Base-by-base conservation (phyloP, 164 flowering plant genomes). In the Saururus chinensis region DNA sequence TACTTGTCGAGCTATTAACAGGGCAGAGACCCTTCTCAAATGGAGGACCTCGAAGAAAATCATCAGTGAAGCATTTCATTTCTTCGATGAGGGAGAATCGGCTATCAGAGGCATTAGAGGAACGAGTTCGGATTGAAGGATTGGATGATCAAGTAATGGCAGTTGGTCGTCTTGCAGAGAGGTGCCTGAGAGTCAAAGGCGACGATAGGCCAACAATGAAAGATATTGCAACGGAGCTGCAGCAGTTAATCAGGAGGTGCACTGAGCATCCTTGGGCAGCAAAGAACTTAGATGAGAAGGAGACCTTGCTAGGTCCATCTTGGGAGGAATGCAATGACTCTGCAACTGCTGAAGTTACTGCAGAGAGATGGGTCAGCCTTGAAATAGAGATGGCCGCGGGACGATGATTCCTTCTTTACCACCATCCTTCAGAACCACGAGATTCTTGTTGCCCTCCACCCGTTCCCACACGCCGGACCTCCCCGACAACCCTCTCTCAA, bases 171-270 rank as follows among this genome's bases (percentile, higher is more conserved):
- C 59, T 63, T 20, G 59, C 59, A 0, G 16, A 22, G 59, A 63
- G 30, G 52, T 63, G 66, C 30, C 41, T 63, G 20, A 53, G 49
- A 21, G 11, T 53, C 9, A 63, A 63, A 63, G 66, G 66, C 5
- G 59, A 63, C 9, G 21, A 63, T 9, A 54, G 52, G 25, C 66
- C 66, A 7, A 37, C 59, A n/a, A 63, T 63, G 66, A 63, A 37
- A 14, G 66, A 63, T 8, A 59, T 63, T 6, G 64, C 64, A 19
- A 5, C 45, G 9, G 55, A 48, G 20, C 40, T 61, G 23, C 55
- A 26, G 40, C 19, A 17, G 40, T 8, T 61, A 11, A 26, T 8
- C 6, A 51, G 40, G 55, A 45, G 49, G 11, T 7, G 49, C 49
- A 45, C 17, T 45, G 16, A 8, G 17, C 49, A 8, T 17, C 49